Percentiles rank a stretch among this genome's conserved stretches.
Evolutionary conservation across 208 protist genomes (phyloP).

Genomic region (Acanthamoeba triangularis): DNA sequence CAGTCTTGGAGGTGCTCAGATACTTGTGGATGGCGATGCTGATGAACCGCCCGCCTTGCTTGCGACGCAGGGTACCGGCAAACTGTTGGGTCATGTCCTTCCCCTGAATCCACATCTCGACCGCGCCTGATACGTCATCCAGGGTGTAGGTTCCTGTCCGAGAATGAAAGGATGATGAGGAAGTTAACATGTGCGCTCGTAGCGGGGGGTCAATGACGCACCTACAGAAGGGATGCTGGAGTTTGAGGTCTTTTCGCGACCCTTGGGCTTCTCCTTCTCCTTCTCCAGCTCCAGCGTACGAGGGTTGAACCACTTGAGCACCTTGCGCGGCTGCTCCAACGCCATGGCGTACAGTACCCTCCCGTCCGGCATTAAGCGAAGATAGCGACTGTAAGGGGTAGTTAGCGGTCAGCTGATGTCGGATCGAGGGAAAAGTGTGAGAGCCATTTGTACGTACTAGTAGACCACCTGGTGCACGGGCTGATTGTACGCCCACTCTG

Average conservation of each 20-base stretch:
- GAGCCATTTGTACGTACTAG: no score
- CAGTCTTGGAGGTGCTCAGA: slow-evolving; percentile 22
- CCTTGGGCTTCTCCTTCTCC: background rate
- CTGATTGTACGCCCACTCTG: slow-evolving; percentile 60
- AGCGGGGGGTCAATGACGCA: no score
- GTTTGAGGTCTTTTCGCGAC: background rate
- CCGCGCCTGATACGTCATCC: background rate
- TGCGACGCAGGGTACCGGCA: background rate
- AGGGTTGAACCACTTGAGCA: slow-evolving; percentile 67
- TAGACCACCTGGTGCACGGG: slow-evolving; percentile 61
- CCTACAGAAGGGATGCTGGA: background rate
- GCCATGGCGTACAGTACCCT: slow-evolving; percentile 39
- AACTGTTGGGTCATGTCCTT: slow-evolving; percentile 58
- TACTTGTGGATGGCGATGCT: slow-evolving; percentile 30
- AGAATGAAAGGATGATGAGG: background rate
- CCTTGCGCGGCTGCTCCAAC: slow-evolving; percentile 51
- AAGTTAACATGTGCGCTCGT: no score
- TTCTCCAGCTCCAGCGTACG: background rate
- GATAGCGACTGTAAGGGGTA: background rate
- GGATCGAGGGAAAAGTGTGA: no score
- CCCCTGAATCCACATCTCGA: slow-evolving; percentile 59
- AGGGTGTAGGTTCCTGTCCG: background rate
- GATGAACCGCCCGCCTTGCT: slow-evolving; percentile 43
- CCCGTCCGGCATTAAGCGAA: slow-evolving; percentile 46
- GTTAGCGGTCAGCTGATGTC: background rate